phyloP scores from a whole-genome alignment of 345 rosid species.

The Populus nigra region DNA sequence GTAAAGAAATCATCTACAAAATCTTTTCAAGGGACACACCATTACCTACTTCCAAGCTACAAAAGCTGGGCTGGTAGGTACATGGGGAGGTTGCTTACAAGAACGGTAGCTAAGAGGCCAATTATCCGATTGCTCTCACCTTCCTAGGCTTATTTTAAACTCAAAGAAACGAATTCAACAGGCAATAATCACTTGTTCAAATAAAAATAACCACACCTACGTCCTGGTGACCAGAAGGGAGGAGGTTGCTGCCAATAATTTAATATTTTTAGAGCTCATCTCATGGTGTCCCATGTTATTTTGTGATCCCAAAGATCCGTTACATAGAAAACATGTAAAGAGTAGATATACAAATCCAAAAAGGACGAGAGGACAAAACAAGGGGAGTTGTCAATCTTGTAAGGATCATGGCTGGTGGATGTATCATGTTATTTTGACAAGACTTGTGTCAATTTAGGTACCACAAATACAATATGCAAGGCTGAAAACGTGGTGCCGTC shows the following conservation, averaged over 20 bases:
- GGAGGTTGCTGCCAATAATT: no score
- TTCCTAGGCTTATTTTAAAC: not conserved
- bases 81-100: not conserved
- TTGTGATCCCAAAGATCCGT: not conserved
- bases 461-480: not conserved
- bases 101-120: constrained; percentile 7
- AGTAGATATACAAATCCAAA: not conserved
- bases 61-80: not conserved
- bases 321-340: not conserved
- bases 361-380: not conserved
- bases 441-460: not conserved
- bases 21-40: no score
- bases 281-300: not conserved
- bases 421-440: not conserved
- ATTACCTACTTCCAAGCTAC: not conserved
- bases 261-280: no score
- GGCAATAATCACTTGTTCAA: not conserved
- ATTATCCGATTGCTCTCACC: not conserved
- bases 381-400: not conserved
- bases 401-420: no score
- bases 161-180: not conserved
- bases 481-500: not conserved
- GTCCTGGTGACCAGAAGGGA: no score
- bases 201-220: not conserved
- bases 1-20: no score